phyloP scores from a whole-genome alignment of 2,329 filamentous ascomycete species.

The Lasiodiplodia sp. region DNA sequence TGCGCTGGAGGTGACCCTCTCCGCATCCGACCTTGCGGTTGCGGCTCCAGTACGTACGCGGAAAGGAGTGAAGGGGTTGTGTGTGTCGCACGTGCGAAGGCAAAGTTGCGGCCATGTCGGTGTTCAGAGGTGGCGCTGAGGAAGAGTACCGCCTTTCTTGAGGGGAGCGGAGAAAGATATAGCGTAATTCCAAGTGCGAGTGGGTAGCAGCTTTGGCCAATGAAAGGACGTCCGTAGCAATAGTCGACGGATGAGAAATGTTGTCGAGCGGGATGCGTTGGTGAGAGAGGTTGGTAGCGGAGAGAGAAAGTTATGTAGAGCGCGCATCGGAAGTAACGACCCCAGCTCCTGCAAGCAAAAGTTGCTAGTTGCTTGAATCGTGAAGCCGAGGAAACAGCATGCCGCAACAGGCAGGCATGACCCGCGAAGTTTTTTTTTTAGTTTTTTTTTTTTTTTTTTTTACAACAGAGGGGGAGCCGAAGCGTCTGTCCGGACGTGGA shows the following conservation, averaged over 20 bases:
- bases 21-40: no score
- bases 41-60: no score
- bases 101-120: no score
- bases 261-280: background rate
- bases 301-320: background rate
- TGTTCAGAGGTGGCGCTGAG: no score
- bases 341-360: background rate
- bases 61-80: no score
- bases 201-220: background rate
- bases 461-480: no score
- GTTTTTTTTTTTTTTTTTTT: no score
- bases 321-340: background rate
- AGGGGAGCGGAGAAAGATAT: background rate
- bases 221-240: conserved; percentile 4
- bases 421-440: no score
- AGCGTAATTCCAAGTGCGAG: background rate
- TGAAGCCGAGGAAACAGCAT: background rate
- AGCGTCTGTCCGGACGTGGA: no score
- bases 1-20: no score
- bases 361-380: background rate
- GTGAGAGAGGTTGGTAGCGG: background rate
- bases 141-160: no score
- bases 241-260: background rate
- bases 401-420: background rate
- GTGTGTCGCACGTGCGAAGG: no score